Percentiles rank a stretch among this genome's conserved stretches.
phyloP scores from a whole-genome alignment of 2,329 filamentous ascomycete genomes.

The Colletotrichum nymphaeae region DNA sequence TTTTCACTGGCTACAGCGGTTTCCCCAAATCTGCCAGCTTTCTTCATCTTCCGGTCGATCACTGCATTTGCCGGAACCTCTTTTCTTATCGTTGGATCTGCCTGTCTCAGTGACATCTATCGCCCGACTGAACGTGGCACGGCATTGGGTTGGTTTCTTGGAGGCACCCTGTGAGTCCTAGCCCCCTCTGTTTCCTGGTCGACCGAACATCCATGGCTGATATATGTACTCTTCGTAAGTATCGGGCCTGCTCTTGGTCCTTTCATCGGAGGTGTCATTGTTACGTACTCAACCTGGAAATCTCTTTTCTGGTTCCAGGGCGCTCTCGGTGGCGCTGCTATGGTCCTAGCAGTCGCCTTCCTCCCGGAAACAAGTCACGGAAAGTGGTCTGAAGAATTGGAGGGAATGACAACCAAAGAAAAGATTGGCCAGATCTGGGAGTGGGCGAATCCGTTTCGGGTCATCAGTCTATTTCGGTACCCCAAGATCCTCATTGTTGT shows the following conservation, averaged over 20 bases:
- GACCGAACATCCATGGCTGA: neutral
- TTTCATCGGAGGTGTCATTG: constrained; percentile 76
- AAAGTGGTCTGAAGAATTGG: constrained; percentile 70
- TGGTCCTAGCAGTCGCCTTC: constrained; percentile 67
- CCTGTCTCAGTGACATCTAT: constrained; percentile 69
- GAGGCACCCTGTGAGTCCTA: constrained; percentile 62
- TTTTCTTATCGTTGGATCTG: constrained; percentile 74
- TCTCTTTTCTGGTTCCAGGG: constrained; percentile 79
- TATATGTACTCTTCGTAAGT: neutral
- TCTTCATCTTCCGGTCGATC: constrained; percentile 76
- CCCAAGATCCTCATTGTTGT: constrained; percentile 71
- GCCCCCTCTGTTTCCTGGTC: neutral
- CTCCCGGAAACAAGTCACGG: constrained; percentile 77
- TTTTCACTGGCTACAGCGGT: constrained; percentile 76
- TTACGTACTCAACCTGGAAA: constrained; percentile 74
- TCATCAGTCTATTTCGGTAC: constrained; percentile 72
- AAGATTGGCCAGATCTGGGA: constrained; percentile 50
- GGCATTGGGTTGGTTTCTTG: constrained; percentile 74
- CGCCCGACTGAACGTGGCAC: constrained; percentile 73
- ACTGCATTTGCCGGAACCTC: constrained; percentile 78
- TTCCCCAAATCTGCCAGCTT: constrained; percentile 72
- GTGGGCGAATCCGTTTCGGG: constrained; percentile 75
- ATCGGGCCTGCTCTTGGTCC: constrained; percentile 73
- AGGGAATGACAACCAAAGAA: constrained; percentile 59
- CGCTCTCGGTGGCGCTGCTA: constrained; percentile 67